These are phyloP conservation scores for Fagus sylvatica DNA, from an alignment of 306 rosid species.

Conservation along the genomic window DNA sequence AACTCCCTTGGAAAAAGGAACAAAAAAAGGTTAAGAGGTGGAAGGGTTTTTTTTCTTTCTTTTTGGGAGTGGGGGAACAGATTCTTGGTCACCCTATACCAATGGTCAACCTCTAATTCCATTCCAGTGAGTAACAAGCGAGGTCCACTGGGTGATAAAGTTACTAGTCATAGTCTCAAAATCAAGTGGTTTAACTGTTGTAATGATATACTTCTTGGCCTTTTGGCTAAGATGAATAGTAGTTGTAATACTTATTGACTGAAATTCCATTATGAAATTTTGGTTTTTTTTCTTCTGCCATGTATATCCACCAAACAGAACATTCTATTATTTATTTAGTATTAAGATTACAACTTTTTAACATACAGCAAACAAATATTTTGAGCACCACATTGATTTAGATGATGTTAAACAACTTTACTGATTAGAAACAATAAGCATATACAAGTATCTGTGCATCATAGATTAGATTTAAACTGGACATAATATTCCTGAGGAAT, in stretches of 20 bases:
- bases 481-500: not conserved
- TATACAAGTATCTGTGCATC: not conserved
- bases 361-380: not conserved
- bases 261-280: not conserved
- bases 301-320: not conserved
- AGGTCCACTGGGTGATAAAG: not conserved
- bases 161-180: not conserved
- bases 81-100: no score
- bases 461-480: not conserved
- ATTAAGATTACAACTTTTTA: not conserved
- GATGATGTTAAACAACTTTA: not conserved
- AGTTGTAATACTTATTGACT: not conserved
- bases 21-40: no score
- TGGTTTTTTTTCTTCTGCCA: not conserved
- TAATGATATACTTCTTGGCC: not conserved
- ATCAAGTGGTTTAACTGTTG: not conserved
- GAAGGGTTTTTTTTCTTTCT: no score
- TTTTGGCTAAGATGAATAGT: not conserved
- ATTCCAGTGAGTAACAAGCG: not conserved
- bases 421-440: not conserved
- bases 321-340: not conserved
- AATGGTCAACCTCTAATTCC: not conserved
- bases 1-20: no score
- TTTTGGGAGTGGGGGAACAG: no score
- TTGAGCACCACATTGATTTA: not conserved